Conservation (phyloP, 345 rosid species). For the Cardamine resedifolia region DNA sequence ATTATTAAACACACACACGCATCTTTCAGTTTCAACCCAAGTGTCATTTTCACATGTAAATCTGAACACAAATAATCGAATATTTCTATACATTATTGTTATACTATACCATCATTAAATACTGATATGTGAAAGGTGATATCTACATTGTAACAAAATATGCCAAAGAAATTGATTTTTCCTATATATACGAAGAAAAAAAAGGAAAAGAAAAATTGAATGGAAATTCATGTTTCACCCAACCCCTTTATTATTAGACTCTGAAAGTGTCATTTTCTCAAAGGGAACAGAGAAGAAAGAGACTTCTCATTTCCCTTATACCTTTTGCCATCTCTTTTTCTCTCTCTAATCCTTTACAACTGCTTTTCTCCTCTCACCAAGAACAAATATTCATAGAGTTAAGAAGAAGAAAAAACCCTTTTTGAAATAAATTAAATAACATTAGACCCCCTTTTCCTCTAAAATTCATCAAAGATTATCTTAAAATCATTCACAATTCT, state of each 20-base stretch:
- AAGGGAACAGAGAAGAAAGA: constrained; percentile 42
- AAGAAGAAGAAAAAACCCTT: constrained; percentile 16
- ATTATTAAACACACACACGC: neutral
- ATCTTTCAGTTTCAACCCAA: constrained; percentile 36
- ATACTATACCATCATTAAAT: constrained; percentile 39
- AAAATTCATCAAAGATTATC: constrained; percentile 28
- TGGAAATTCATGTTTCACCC: constrained; percentile 42
- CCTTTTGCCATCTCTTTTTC: constrained; percentile 32
- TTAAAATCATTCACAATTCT: neutral
- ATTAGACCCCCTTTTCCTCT: neutral
- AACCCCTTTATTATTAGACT: constrained; percentile 41
- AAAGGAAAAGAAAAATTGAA: constrained; percentile 17
- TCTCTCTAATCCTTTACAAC: constrained; percentile 31
- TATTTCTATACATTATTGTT: constrained; percentile 33
- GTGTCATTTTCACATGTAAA: constrained; percentile 42
- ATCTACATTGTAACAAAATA: constrained; percentile 40
- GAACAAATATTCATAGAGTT: constrained; percentile 30
- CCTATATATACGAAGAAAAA: constrained; percentile 1
- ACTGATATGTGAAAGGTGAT: constrained; percentile 38
- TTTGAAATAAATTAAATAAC: constrained; percentile 31
- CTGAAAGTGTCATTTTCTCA: constrained; percentile 39
- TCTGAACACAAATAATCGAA: constrained; percentile 35
- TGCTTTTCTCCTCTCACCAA: constrained; percentile 35
- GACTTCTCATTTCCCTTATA: constrained; percentile 38
- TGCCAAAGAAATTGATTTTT: constrained; percentile 7